Conservation (phyloP, 176 grass and related monocot genomes). For the Calamus simplicifolius region DNA sequence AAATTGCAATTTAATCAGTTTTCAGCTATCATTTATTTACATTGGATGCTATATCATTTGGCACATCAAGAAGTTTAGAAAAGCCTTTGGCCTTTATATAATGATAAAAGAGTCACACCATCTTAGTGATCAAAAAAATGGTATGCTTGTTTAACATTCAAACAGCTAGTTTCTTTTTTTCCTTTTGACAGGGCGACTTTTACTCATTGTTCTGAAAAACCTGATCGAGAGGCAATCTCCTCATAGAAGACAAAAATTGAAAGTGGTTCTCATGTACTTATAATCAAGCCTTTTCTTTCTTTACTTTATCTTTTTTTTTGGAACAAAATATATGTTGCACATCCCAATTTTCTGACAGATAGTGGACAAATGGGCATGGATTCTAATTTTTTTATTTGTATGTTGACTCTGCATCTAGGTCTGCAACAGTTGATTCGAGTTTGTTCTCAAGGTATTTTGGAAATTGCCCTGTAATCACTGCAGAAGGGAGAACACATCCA, state of each 20-base stretch:
- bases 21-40: too few relatives aligned
- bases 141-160: not conserved
- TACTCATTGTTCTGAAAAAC: slow-evolving; percentile 80
- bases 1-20: too few relatives aligned
- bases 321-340: not conserved
- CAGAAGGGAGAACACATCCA: slow-evolving; percentile 94
- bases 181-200: slow-evolving; percentile 67
- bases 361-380: too few relatives aligned
- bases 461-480: slow-evolving; percentile 80
- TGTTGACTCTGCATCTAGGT: slow-evolving; percentile 37
- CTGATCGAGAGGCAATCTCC: slow-evolving; percentile 68
- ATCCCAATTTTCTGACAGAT: too few relatives aligned
- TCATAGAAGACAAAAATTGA: slow-evolving; percentile 49
- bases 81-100: too few relatives aligned
- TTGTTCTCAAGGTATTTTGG: slow-evolving; percentile 87
- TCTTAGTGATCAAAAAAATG: too few relatives aligned
- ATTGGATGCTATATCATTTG: too few relatives aligned
- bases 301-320: not conserved
- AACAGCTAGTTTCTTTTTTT: slow-evolving; percentile 16
- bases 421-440: slow-evolving; percentile 86
- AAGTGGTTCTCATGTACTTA: slow-evolving; percentile 91
- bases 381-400: not conserved
- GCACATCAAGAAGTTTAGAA: too few relatives aligned
- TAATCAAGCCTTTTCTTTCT: slow-evolving; percentile 9
- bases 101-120: too few relatives aligned